Evolutionary conservation across 1,284 basidiomycete genomes (phyloP), one percentile per base, ranked within the genome.

Genomic region (Taiwanofungus camphoratus): DNA sequence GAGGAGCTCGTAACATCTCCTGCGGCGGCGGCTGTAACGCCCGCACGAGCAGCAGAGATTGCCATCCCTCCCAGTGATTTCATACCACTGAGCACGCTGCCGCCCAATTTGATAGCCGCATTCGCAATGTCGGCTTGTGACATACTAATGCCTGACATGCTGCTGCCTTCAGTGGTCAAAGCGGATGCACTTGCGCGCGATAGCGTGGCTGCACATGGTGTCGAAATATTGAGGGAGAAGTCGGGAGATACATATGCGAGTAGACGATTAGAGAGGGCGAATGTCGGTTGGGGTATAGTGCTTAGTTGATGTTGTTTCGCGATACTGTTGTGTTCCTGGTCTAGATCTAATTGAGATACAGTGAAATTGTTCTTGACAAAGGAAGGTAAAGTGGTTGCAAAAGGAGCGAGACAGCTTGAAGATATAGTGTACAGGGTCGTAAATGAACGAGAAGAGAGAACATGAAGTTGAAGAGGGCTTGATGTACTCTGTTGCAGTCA

Each of bases 31-130:
- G 56, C 56, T 8, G 49, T 44, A 36, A 60, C 57, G 19, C 59
- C 57, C 31, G 59, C 59, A 7, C 52, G 50, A 1, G 58, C 77
- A 26, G 77, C 78, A 30, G 71, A 70, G 35, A 73, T 70, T 0
- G 82, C 82, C 53, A 79, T 65, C n/a, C 80, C 79, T 1, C 83
- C 77, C 3, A 85, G 57, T 4, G 72, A 71, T 56, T 72, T 76
- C 73, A 86, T 74, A 24, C 83, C 78, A 51, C 71, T 78, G 40
- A 84, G 59, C 8, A 84, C 70, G 18, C 68, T 75, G 22, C 77
- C 79, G 31, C 81, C 79, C 3, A 80, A 70, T 52, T 73, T 79
- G 41, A 75, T 53, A 4, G 79, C 80, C 3, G 75, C 70, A 48
- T 60, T 69, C 18, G 77, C 73, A 1, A 82, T 55, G 35, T 81